Evolutionary conservation across 2,329 filamentous ascomycete genomes (phyloP), one percentile per base, ranked within the genome.

Genomic region (Fusarium sp.): DNA sequence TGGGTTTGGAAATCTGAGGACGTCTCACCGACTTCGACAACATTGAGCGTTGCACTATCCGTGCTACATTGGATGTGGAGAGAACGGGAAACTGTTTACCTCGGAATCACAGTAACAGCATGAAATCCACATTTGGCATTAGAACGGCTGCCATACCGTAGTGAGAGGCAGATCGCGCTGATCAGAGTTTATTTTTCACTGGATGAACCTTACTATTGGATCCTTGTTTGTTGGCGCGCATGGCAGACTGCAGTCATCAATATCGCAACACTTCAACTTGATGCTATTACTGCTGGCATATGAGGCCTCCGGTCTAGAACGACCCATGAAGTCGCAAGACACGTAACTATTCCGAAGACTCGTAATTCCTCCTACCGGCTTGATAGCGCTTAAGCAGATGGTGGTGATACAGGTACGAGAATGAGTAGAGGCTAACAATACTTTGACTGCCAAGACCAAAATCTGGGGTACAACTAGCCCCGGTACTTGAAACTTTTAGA

Each of bases 401-500:
- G 34, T 7, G 34, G 34, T 37, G 34, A 37, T 37, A 37, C 34
- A 37, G 34, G 34, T 12, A 37, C 34, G 34, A 37, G 34, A 37
- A 37, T 4, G 5, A 37, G 34, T 9, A 37, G 34, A 37, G 5
- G 18, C 34, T 37, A 37, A 37, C 34, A 3, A 37, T 37, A 37
- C 34, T 37, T 37, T 6, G 34, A n/a, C 10, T 37, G 21, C 56
- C 59, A 42, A 54, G 59, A 28, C 20, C 28, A 21, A 63, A 12
- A 46, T 30, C 57, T n/a, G 57, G 41, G 59, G 34, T 47, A 28
- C 34, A 16, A 43, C 32, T 63, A 63, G 60, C 50, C 45, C 37
- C 59, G 60, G 49, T 42, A 63, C 37, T 60, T 57, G 23, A 55
- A 63, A 53, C 50, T 48, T 62, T 61, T 50, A 54, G 56, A 62